phyloP scores from a whole-genome alignment of 2,329 filamentous ascomycete species.

The Nothomitra cinnamomea region DNA sequence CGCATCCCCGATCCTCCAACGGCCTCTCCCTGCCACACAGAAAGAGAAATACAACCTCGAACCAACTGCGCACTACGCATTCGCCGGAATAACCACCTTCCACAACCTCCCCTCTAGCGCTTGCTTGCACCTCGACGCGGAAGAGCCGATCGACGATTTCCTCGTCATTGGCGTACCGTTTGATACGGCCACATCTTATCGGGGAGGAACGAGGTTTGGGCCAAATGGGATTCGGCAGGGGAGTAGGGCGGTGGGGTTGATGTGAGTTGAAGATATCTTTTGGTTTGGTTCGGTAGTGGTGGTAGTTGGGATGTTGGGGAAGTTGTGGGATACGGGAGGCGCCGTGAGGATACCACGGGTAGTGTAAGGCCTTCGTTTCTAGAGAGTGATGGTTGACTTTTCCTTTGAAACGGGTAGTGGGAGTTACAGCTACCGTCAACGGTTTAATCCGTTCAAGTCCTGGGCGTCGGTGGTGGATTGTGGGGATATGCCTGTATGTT shows the following conservation, averaged over 20 bases:
- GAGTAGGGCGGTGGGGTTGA: slow-evolving; percentile 8
- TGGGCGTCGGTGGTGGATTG: slow-evolving; percentile 13
- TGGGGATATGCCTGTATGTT: slow-evolving; percentile 15
- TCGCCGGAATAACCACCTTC: no score
- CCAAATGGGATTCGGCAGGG: slow-evolving; percentile 18
- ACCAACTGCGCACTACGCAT: no score
- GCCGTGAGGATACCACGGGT: no score
- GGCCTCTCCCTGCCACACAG: no score
- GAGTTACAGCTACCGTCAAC: slow-evolving; percentile 15
- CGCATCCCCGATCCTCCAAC: no score
- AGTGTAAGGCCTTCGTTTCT: no score
- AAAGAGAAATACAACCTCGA: no score
- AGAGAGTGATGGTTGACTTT: no score
- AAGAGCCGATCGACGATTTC: slow-evolving; percentile 12
- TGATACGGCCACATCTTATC: slow-evolving; percentile 19
- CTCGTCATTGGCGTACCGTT: slow-evolving; percentile 20
- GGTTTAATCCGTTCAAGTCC: slow-evolving; percentile 10
- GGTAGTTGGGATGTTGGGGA: no score
- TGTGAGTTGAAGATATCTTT: slow-evolving; percentile 15
- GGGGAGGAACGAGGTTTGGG: slow-evolving; percentile 19
- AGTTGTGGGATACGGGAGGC: no score
- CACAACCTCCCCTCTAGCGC: slow-evolving; percentile 3
- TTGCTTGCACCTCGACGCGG: slow-evolving; percentile 6
- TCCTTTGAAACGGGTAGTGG: no score
- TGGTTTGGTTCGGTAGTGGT: slow-evolving; percentile 16